These are phyloP conservation scores for Marchantia paleacea DNA, from an alignment of 225 moss, liverwort and hornwort species.

Conservation along the genomic window DNA sequence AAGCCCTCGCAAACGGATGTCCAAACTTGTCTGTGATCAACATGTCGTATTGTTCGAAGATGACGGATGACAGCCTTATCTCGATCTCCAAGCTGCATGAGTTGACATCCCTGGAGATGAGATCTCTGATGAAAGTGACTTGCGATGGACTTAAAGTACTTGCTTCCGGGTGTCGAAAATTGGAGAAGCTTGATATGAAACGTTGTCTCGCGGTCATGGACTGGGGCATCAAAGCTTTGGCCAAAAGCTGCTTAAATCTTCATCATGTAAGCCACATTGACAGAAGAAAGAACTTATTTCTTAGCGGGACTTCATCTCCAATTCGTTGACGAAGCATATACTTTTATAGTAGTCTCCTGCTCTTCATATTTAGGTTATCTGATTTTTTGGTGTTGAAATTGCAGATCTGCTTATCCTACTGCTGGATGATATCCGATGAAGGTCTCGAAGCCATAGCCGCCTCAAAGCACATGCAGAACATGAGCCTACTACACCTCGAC, in stretches of 20 bases:
- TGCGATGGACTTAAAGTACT: slow-evolving; percentile 21
- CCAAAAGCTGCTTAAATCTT: slow-evolving; percentile 21
- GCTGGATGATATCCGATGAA: slow-evolving; percentile 22
- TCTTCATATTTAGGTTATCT: not conserved
- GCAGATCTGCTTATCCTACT: slow-evolving; percentile 35
- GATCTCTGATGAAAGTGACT: slow-evolving; percentile 20
- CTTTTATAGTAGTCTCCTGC: too few species aligned
- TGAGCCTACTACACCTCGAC: slow-evolving; percentile 27
- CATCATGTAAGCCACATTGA: slow-evolving; percentile 15
- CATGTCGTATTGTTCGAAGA: slow-evolving; percentile 50
- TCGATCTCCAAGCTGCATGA: slow-evolving; percentile 29
- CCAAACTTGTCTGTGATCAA: slow-evolving; percentile 48
- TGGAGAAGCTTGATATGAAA: slow-evolving; percentile 27
- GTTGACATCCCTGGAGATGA: slow-evolving; percentile 26
- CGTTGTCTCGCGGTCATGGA: slow-evolving; percentile 26
- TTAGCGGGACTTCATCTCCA: too few species aligned
- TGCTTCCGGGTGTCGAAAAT: slow-evolving; percentile 17
- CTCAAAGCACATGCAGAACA: not conserved
- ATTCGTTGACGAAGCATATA: too few species aligned
- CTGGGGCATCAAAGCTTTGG: slow-evolving; percentile 28
- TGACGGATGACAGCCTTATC: slow-evolving; percentile 51
- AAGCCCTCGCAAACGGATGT: slow-evolving; percentile 59
- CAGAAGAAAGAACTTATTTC: not conserved
- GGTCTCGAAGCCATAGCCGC: slow-evolving; percentile 22
- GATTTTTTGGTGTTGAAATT: not conserved